Percentiles rank a stretch among this genome's conserved stretches.
These are phyloP conservation scores for Podosphaera aphanis DNA, from an alignment of 2,329 filamentous ascomycete species.

Conservation along the genomic window DNA sequence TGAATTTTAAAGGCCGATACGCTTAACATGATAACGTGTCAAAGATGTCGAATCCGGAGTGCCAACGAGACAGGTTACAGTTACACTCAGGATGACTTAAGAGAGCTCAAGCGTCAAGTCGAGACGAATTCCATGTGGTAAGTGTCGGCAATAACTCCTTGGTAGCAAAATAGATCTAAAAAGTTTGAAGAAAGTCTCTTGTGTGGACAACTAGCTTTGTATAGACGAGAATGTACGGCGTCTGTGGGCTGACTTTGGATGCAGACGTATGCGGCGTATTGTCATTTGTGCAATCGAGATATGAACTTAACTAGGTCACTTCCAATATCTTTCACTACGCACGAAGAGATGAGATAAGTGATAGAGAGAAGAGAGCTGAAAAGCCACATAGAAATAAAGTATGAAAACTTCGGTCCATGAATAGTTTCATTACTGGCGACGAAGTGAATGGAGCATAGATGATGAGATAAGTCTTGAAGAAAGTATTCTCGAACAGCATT, in stretches of 20 bases:
- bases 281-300: neutral
- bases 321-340: neutral
- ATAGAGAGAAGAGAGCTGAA: neutral
- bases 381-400: neutral
- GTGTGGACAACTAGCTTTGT: neutral
- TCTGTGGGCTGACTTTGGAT: neutral
- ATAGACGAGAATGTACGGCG: neutral
- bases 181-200: neutral
- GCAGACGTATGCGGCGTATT: neutral
- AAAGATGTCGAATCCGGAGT: neutral
- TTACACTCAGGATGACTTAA: neutral
- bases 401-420: neutral
- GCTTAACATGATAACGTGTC: neutral
- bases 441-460: neutral
- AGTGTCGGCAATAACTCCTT: neutral
- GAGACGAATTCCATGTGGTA: neutral
- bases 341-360: neutral
- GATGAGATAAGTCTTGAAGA: neutral
- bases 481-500: too few species aligned
- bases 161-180: neutral
- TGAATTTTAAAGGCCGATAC: neutral
- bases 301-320: neutral
- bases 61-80: neutral
- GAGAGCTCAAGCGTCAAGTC: neutral
- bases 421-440: neutral